Evolutionary conservation across 352 stramenopile genomes (phyloP), one percentile per base, ranked within the genome.

Genomic region (Blastocystis sp.): DNA sequence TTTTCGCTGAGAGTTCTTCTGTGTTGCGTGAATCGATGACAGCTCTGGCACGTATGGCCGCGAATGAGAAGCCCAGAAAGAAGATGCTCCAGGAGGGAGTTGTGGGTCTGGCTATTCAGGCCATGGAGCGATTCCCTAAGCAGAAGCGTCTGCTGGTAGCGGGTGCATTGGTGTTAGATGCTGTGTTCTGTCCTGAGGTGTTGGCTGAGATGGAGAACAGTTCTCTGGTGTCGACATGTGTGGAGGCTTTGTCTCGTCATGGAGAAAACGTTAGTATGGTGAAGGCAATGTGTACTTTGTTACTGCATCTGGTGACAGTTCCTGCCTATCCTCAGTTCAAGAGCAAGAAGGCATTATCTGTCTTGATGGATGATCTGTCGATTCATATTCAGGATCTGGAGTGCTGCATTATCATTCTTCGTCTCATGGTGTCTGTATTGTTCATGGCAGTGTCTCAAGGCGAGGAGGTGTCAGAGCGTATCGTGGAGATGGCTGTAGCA

Each of bases 11-110:
- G 42, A 66, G 51, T 56, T 37, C 46, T 9, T 35, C 4, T 42
- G 71, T 83, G 71, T 56, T 83, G 46, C 71, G 71, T 54, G 71
- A 66, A 32, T 51, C 71, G 71, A 57, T 83, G 71, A 83, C 51
- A 1, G 71, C 71, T 27, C 71, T 83, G 71, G 71, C 71, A 27
- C 71, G 54, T 42, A 63, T 83, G 51, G 51, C 71, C 32, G 51
- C 52, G 24, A 83, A 54, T 49, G n/a, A 61, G 71, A 24, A 29
- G 21, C 46, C 71, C 14, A 67, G 29, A 49, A 37, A 42, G 5
- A n/a, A 52, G 24, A 83, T 83, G 71, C 46, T 83, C 32, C 19
- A 83, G 71, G 58, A 83, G 71, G 42, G 58, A 29, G 71, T 83
- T 27, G 35, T 83, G 14, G 24, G 4, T 21, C 71, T 83, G n/a